Evolutionary conservation across 225 moss, liverwort and hornwort species (phyloP).

Genomic region (Lunularia cruciata): DNA sequence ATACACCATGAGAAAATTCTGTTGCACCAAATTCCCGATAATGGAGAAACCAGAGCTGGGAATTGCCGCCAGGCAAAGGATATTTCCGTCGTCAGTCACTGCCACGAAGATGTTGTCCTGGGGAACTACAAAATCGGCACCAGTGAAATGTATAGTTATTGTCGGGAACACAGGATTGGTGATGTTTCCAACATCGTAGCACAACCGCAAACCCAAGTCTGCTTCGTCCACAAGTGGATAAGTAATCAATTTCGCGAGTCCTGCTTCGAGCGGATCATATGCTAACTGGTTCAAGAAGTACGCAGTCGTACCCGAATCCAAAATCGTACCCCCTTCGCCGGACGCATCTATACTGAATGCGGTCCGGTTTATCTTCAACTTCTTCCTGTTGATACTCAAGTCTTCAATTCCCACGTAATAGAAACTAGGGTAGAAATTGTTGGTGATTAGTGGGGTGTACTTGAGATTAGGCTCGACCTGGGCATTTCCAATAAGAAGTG

Average conservation of each 20-base stretch:
- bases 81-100: not conserved
- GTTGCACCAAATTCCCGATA: slow-evolving; percentile 42
- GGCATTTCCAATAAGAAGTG: slow-evolving; percentile 59
- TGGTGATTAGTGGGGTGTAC: slow-evolving; percentile 60
- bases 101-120: slow-evolving; percentile 30
- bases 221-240: not conserved
- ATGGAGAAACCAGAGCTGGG: slow-evolving; percentile 20
- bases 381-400: slow-evolving; percentile 42
- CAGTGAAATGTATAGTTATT: slow-evolving; percentile 31
- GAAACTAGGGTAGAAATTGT: slow-evolving; percentile 42
- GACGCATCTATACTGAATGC: slow-evolving; percentile 48
- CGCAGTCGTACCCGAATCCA: slow-evolving; percentile 80
- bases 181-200: not conserved
- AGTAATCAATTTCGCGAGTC: slow-evolving; percentile 17
- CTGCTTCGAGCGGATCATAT: not conserved
- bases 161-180: slow-evolving; percentile 12
- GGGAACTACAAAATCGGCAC: slow-evolving; percentile 23
- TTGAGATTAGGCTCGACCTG: slow-evolving; percentile 43
- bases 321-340: slow-evolving; percentile 61
- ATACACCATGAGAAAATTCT: slow-evolving; percentile 32
- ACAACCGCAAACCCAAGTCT: not conserved
- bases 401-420: slow-evolving; percentile 57
- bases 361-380: slow-evolving; percentile 40
- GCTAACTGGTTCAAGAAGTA: slow-evolving; percentile 52
- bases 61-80: slow-evolving; percentile 14